Conservation (phyloP, 345 rosid species). For the Erysimum cheiranthoides region DNA sequence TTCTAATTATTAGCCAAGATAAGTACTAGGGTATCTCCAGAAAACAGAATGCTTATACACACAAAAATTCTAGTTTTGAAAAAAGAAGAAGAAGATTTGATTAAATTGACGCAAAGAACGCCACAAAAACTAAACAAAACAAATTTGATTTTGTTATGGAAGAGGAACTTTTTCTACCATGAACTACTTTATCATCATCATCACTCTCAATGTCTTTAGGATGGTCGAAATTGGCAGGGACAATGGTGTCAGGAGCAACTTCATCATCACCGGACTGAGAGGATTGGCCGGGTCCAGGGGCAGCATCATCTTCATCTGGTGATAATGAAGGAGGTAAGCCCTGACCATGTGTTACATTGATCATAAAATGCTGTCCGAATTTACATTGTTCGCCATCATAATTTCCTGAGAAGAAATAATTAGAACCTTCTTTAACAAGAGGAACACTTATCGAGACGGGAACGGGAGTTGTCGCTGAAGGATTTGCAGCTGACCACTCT, state of each 20-base stretch:
- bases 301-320: conserved; percentile 45
- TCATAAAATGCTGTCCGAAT: conserved; percentile 67
- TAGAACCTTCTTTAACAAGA: conserved; percentile 69
- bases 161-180: conserved; percentile 31
- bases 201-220: conserved; percentile 55
- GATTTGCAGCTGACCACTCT: conserved; percentile 74
- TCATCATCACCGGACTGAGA: conserved; percentile 62
- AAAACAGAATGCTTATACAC: conserved; percentile 21
- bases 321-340: conserved; percentile 69
- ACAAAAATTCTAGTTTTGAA: conserved; percentile 14
- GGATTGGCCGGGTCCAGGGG: conserved; percentile 62
- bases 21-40: not conserved
- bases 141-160: conserved; percentile 47
- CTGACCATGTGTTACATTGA: conserved; percentile 77
- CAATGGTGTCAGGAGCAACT: conserved; percentile 73
- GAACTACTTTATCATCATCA: conserved; percentile 24
- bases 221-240: conserved; percentile 69
- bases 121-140: conserved; percentile 42
- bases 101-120: conserved; percentile 37
- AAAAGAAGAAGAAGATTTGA: not conserved
- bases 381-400: conserved; percentile 92
- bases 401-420: conserved; percentile 80
- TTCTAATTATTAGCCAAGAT: not conserved
- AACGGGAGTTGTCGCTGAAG: conserved; percentile 69
- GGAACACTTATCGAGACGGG: conserved; percentile 70